Percentiles rank a stretch among this genome's conserved stretches.
Evolutionary conservation across 768 basidiomycete species (phyloP).

Genomic region (Trametes cubensis): DNA sequence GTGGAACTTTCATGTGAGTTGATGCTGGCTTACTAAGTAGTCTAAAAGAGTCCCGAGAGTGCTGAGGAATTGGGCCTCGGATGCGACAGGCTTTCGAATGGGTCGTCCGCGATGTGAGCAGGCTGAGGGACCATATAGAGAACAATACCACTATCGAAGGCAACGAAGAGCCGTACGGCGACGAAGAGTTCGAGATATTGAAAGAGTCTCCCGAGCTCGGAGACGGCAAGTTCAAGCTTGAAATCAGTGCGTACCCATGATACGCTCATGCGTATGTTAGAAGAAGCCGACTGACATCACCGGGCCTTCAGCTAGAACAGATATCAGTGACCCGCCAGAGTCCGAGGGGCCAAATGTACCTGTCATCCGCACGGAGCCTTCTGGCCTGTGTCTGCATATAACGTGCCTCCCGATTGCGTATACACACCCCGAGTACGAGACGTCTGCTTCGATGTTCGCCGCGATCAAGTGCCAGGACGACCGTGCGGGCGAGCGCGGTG

Average conservation of each 20-base stretch:
- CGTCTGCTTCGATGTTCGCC: constrained; percentile 67
- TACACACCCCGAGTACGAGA: constrained; percentile 59
- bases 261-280: background rate
- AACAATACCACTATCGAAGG: constrained; percentile 13
- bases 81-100: constrained; percentile 70
- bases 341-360: constrained; percentile 19
- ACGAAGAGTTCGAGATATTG: constrained; percentile 60
- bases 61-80: background rate
- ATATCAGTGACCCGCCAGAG: background rate
- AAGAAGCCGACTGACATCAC: background rate
- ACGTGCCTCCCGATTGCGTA: constrained; percentile 68
- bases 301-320: constrained; percentile 18
- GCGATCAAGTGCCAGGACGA: constrained; percentile 70
- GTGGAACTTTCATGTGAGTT: constrained; percentile 64
- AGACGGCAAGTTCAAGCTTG: constrained; percentile 72
- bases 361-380: constrained; percentile 34
- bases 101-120: constrained; percentile 60
- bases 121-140: constrained; percentile 62
- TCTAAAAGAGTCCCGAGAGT: no score
- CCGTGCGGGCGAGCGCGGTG: constrained; percentile 60
- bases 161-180: constrained; percentile 31
- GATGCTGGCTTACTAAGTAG: background rate
- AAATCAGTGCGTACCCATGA: constrained; percentile 52
- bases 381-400: constrained; percentile 62
- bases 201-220: constrained; percentile 68